Percentiles rank a stretch among this genome's conserved stretches.
These are phyloP conservation scores for Calocybe gambosa DNA, from an alignment of 1,284 basidiomycete species.

Conservation along the genomic window DNA sequence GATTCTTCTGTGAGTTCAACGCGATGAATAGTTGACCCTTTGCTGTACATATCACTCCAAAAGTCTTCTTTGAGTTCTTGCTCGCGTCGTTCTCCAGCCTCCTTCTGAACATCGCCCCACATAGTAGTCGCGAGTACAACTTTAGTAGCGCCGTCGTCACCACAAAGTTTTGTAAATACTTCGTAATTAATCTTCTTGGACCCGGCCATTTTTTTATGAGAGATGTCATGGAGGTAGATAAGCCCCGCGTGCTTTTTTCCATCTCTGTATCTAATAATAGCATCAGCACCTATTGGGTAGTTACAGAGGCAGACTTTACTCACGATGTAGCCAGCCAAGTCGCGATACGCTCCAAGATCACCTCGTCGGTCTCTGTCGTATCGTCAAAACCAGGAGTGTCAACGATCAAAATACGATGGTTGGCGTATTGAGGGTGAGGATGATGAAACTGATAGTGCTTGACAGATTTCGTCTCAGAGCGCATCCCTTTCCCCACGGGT, in stretches of 20 bases:
- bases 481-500: slow-evolving; percentile 6
- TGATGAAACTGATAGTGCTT: background rate
- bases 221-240: background rate
- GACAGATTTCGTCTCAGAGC: slow-evolving; percentile 20
- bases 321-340: background rate
- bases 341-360: background rate
- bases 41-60: background rate
- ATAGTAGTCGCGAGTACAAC: background rate
- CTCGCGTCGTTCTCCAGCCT: background rate
- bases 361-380: background rate
- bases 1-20: background rate
- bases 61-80: background rate
- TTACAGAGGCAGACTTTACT: background rate
- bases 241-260: background rate
- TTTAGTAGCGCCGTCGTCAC: background rate
- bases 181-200: background rate
- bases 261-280: background rate
- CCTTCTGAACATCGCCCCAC: background rate
- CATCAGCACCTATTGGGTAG: no score
- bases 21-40: background rate
- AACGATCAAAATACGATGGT: background rate
- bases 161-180: background rate
- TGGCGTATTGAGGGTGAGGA: background rate
- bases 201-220: background rate
- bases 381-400: slow-evolving; percentile 1